Evolutionary conservation across 2,329 filamentous ascomycete species (phyloP), one percentile per base, ranked within the genome.

Genomic region (Claviceps paspali): DNA sequence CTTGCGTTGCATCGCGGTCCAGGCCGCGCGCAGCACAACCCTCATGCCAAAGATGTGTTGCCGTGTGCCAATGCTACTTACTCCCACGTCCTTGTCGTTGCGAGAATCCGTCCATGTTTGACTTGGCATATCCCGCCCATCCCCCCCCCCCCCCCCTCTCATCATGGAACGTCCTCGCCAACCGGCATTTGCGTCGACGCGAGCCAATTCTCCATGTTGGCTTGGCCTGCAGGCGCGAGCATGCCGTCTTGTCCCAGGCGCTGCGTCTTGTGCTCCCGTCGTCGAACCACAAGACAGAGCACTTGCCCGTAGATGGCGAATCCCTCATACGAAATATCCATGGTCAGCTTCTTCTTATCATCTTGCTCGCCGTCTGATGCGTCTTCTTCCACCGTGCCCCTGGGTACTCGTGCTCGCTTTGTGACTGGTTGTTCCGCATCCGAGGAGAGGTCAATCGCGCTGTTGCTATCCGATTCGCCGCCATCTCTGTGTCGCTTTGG

Each of bases 271-370:
- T 59, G 68, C 45, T 77, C 79, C 43, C 80, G 77, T 54, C 80
- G 82, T 57, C 76, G 79, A 51, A 98, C 79, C 7, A 98, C 81
- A 41, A 98, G 68, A 57, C 87, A 96, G 19, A 98, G 65, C 33
- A 94, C 85, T 47, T 85, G 81, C 9, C 91, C 86, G 60, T 94
- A 93, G 52, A 98, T 95, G 49, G 81, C 83, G 60, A 96, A 96
- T 7, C 91, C 88, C 51, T 96, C 86, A 59, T 96, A 98, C 11
- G 77, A 79, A 19, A 88, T 91, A 43, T 81, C 79, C 64, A 95
- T 73, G 15, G 72, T 74, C 48, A 93, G 62, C 57, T 95, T 96
- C 65, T 98, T 95, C 62, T 95, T 92, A 51, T 93, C 82, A 40
- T 82, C 76, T 8, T 82, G 76, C 9, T 56, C 54, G 14, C 53